A percentile compares a stretch with the other conserved stretches of the same genome.
Conservation (phyloP, 768 basidiomycete genomes). For the Psilocybe cyanescens region DNA sequence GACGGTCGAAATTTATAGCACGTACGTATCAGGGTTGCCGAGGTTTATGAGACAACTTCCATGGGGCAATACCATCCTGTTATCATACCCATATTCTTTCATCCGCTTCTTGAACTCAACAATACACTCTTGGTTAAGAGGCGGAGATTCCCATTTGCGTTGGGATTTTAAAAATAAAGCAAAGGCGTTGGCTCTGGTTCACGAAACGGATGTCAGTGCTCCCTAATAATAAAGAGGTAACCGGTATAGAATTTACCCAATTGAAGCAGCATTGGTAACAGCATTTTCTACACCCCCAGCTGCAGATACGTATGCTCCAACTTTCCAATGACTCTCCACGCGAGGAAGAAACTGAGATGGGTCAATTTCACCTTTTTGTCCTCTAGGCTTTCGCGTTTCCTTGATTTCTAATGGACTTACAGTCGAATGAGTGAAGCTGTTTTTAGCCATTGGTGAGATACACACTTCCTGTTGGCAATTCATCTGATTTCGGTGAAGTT, state of each 20-base stretch:
- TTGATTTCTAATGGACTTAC: not conserved
- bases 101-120: slow-evolving; percentile 63
- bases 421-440: not conserved
- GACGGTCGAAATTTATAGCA: slow-evolving; percentile 4
- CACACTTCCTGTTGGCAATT: not conserved
- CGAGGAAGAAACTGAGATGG: slow-evolving; percentile 31
- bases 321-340: slow-evolving; percentile 55
- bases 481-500: not conserved
- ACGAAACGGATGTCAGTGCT: not conserved
- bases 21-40: slow-evolving; percentile 77
- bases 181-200: slow-evolving; percentile 74
- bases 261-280: slow-evolving; percentile 66
- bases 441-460: not conserved
- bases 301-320: slow-evolving; percentile 86
- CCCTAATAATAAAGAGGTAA: not conserved
- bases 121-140: slow-evolving; percentile 57
- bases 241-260: slow-evolving; percentile 52
- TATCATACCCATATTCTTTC: slow-evolving; percentile 61
- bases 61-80: slow-evolving; percentile 74
- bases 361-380: slow-evolving; percentile 16
- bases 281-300: slow-evolving; percentile 82
- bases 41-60: slow-evolving; percentile 88
- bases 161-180: slow-evolving; percentile 87
- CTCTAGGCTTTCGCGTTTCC: slow-evolving; percentile 16
- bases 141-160: slow-evolving; percentile 74